Conservation (phyloP, 2,329 filamentous ascomycete species). For the Exophiala phaeomuriformis region DNA sequence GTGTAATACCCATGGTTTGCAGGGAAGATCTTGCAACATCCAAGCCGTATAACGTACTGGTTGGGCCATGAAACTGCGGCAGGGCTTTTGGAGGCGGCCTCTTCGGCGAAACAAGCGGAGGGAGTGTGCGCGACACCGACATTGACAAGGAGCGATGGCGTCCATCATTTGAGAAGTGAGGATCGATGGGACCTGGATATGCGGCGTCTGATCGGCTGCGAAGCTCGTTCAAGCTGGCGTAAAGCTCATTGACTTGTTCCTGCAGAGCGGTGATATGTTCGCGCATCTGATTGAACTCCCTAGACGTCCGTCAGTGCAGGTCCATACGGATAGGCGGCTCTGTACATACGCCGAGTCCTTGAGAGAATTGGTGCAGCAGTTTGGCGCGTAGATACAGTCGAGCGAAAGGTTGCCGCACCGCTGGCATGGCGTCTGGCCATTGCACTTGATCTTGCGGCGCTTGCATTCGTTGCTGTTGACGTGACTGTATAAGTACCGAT, state of each 20-base stretch:
- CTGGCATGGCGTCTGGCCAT: slow-evolving; percentile 58
- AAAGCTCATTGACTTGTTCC: slow-evolving; percentile 74
- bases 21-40: slow-evolving; percentile 81
- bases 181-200: slow-evolving; percentile 15
- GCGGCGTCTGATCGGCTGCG: slow-evolving; percentile 41
- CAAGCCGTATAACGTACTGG: slow-evolving; percentile 75
- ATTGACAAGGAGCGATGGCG: slow-evolving; percentile 28
- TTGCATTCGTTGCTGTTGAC: slow-evolving; percentile 54
- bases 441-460: slow-evolving; percentile 59
- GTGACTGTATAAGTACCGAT: slow-evolving; percentile 8
- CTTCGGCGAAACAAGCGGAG: slow-evolving; percentile 26
- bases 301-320: slow-evolving; percentile 26
- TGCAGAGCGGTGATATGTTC: slow-evolving; percentile 67
- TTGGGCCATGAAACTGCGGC: slow-evolving; percentile 72
- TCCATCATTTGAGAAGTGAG: slow-evolving; percentile 21
- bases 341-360: slow-evolving; percentile 68
- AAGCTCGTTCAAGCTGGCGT: slow-evolving; percentile 62
- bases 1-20: slow-evolving; percentile 79
- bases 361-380: slow-evolving; percentile 67
- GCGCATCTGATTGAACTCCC: slow-evolving; percentile 75
- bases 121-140: slow-evolving; percentile 22
- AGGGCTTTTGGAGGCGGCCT: slow-evolving; percentile 48
- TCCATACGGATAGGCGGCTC: neutral
- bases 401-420: slow-evolving; percentile 58
- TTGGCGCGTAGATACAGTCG: slow-evolving; percentile 58